Evolutionary conservation across 1,284 basidiomycete genomes (phyloP), one percentile per base, ranked within the genome.

Genomic region (Rhodotorula sp.): DNA sequence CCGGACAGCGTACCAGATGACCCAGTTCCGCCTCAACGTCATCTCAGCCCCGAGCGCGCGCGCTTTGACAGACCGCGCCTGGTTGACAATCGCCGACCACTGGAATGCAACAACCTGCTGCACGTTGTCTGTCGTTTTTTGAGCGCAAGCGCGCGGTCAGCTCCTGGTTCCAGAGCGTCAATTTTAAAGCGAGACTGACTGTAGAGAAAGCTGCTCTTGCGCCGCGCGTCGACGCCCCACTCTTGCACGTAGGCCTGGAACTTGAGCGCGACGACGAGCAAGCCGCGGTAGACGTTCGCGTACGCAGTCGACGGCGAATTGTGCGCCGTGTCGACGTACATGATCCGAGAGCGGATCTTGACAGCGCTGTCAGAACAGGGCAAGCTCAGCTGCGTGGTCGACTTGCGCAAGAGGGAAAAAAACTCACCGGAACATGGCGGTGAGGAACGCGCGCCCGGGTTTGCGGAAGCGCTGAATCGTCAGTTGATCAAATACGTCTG

Each of bases 191-290:
- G 10, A 6, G 1, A 57, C 71, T 47, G 47, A 71, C 65, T 60
- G 34, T 69, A 62, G 56, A 77, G 73, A 78, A 81, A 78, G 76
- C 15, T 57, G 8, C 21, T 45, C 62, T 57, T 54, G 23, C 56
- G 76, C 67, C 28, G 60, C 79, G 61, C 80, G 76, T 72, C 85
- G 12, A 83, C 73, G n/a, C 84, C 83, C 87, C 86, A 89, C 59
- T 85, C 84, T 58, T 84, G 84, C 50, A 95, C 83, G 80, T 97
- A 97, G 63, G 87, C 85, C 64, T 91, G 87, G 84, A 94, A 90
- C 82, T 94, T 97, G 84, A 95, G 89, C 1, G 92, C 92, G 1
- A 88, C 86, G 34, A 95, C 81, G n/a, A 92, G 81, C 78, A 95
- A 91, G 77, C 89, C 90, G 80, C 94, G 88, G 79, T 93, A 94